These are phyloP conservation scores for Wallacemonas sp. DNA, from an alignment of 208 protist genomes.

Conservation along the genomic window DNA sequence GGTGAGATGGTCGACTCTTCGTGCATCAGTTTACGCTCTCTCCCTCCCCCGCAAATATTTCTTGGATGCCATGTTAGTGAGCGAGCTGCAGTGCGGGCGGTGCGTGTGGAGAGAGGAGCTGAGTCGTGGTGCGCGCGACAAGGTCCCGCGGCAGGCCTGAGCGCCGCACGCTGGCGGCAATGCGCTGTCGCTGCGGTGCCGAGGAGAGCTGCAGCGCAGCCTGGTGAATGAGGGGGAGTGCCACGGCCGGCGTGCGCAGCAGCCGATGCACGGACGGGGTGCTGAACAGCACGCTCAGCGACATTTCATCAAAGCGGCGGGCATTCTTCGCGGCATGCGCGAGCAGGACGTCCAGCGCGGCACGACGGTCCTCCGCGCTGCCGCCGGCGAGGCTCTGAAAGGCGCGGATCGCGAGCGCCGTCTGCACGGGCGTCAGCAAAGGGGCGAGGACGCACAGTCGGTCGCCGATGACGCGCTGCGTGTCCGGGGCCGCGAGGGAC, in stretches of 20 bases:
- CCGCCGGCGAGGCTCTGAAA: slow-evolving; percentile 68
- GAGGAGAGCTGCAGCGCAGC: slow-evolving; percentile 51
- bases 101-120: slow-evolving; percentile 15
- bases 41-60: not conserved
- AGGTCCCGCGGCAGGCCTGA: slow-evolving; percentile 64
- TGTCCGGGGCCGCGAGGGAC: slow-evolving; percentile 51
- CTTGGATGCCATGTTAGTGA: too few relatives aligned
- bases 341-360: slow-evolving; percentile 52
- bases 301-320: slow-evolving; percentile 58
- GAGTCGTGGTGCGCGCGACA: slow-evolving; percentile 23
- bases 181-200: slow-evolving; percentile 46
- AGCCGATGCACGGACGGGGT: slow-evolving; percentile 68
- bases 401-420: slow-evolving; percentile 53
- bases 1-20: not conserved
- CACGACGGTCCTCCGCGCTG: slow-evolving; percentile 29
- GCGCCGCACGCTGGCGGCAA: slow-evolving; percentile 45
- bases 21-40: not conserved
- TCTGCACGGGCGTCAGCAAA: slow-evolving; percentile 68
- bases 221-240: slow-evolving; percentile 65
- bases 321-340: slow-evolving; percentile 48
- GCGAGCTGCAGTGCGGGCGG: not conserved
- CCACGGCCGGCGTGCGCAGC: slow-evolving; percentile 43
- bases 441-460: slow-evolving; percentile 45
- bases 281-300: slow-evolving; percentile 68
- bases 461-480: slow-evolving; percentile 40